Percentiles rank a stretch among this genome's conserved stretches.
Evolutionary conservation across 306 rosid genomes (phyloP).

Genomic region (Cucumis melo): DNA sequence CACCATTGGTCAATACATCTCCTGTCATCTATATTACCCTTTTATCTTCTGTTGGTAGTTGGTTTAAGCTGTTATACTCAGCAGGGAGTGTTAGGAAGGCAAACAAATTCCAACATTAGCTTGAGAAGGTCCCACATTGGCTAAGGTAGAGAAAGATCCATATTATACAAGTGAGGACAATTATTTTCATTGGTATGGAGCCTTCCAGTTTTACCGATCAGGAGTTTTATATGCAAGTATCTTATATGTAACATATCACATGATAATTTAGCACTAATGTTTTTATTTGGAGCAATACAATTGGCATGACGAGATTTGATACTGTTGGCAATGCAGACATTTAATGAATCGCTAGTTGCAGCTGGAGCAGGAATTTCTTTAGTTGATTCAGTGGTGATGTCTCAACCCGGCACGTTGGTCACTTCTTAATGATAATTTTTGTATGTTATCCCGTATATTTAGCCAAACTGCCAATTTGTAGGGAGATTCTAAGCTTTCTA

Average conservation of each 20-base stretch:
- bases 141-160: no score
- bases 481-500: background rate
- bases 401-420: constrained; percentile 38
- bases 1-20: background rate
- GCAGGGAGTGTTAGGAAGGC: background rate
- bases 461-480: background rate
- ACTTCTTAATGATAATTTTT: constrained; percentile 32
- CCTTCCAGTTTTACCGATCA: no score
- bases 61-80: background rate
- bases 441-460: constrained; percentile 9
- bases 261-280: background rate
- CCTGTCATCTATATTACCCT: background rate
- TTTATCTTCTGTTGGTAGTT: background rate
- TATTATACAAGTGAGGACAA: no score
- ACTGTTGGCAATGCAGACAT: constrained; percentile 62
- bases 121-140: background rate
- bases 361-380: constrained; percentile 84
- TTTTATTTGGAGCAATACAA: background rate
- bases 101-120: background rate
- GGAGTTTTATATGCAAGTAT: background rate
- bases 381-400: constrained; percentile 89
- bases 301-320: background rate
- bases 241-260: background rate
- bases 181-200: no score
- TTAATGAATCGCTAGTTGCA: constrained; percentile 63